Evolutionary conservation across 2,329 filamentous ascomycete genomes (phyloP).

Genomic region (Colletotrichum abscissum): DNA sequence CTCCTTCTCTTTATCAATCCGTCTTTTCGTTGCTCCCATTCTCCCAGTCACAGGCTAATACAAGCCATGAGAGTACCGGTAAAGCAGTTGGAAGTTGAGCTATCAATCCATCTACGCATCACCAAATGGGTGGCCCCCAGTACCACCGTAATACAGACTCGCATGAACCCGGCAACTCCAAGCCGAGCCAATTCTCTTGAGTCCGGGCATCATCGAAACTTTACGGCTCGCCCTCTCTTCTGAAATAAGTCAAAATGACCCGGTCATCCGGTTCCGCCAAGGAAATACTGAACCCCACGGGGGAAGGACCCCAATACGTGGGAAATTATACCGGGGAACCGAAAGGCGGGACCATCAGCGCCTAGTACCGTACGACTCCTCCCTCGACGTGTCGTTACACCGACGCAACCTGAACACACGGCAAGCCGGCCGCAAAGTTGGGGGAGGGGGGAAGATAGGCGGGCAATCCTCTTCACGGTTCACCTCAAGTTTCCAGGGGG

Average conservation of each 20-base stretch:
- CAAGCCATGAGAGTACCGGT: too few species aligned
- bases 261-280: neutral
- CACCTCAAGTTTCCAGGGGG: neutral
- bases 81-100: too few species aligned
- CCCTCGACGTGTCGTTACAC: constrained; percentile 26
- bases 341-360: neutral
- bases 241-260: neutral
- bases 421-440: neutral
- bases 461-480: neutral
- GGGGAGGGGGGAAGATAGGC: neutral
- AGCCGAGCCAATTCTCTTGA: neutral
- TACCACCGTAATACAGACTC: neutral
- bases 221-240: too few species aligned
- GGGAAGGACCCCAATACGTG: constrained; percentile 2
- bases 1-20: neutral
- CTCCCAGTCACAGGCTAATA: neutral
- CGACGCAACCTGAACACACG: constrained; percentile 15
- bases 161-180: neutral
- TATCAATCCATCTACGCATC: neutral
- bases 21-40: neutral
- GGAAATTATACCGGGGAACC: constrained; percentile 8
- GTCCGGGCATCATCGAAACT: neutral
- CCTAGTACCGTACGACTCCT: too few species aligned
- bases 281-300: neutral
- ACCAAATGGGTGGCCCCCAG: neutral